phyloP scores from a whole-genome alignment of 176 grass and related monocot genomes.

The Hyparrhenia diplandra region DNA sequence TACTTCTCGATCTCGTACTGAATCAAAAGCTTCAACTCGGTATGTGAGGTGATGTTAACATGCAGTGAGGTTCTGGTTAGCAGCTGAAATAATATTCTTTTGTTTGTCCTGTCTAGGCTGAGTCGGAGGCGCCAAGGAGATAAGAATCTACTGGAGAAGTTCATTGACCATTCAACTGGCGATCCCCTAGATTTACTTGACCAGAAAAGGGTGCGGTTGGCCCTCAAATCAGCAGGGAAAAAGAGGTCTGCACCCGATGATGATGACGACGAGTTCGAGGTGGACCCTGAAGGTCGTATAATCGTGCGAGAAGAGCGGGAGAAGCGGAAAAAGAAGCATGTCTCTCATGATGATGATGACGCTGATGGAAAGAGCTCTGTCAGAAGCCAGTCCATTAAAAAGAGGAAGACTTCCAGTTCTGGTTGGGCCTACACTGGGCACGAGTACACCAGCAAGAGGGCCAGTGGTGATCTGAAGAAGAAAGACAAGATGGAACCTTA shows the following conservation, averaged over 20 bases:
- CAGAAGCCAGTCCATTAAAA: conserved; percentile 52
- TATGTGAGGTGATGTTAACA: conserved; percentile 28
- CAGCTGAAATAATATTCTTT: conserved; percentile 13
- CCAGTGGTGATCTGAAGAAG: conserved; percentile 72
- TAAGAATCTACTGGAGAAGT: conserved; percentile 69
- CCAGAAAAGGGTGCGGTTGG: conserved; percentile 55
- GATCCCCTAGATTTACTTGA: conserved; percentile 92
- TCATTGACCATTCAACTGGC: conserved; percentile 49
- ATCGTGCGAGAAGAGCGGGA: conserved; percentile 60
- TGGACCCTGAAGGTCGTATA: conserved; percentile 77
- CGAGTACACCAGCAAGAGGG: conserved; percentile 84
- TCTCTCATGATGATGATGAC: conserved; percentile 30
- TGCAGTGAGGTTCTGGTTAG: not conserved
- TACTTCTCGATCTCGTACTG: conserved; percentile 42
- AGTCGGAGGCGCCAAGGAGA: conserved; percentile 38
- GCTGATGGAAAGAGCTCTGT: conserved; percentile 44
- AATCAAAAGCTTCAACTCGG: conserved; percentile 69
- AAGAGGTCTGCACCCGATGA: conserved; percentile 42
- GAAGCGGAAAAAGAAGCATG: conserved; percentile 46
- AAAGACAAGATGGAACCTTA: conserved; percentile 95
- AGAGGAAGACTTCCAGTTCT: conserved; percentile 51
- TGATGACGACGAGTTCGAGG: conserved; percentile 49
- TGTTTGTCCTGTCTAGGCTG: conserved; percentile 41
- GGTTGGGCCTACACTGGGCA: conserved; percentile 86
- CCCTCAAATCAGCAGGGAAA: conserved; percentile 65